Conservation (phyloP, 2,329 filamentous ascomycete genomes). For the Elsinoe ampelina region DNA sequence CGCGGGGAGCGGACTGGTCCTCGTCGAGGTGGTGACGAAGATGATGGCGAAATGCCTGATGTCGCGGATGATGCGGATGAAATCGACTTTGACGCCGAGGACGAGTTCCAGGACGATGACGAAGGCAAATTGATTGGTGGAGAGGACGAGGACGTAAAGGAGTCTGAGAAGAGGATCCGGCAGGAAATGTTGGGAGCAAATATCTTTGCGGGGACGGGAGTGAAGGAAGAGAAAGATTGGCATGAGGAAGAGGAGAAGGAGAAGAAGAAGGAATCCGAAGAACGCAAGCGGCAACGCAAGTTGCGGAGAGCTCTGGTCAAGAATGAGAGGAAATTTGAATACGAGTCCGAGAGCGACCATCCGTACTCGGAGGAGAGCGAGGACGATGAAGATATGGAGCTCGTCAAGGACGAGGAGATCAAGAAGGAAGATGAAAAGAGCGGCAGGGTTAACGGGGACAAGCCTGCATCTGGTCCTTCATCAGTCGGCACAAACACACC, state of each 20-base stretch:
- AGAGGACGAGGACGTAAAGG: slow-evolving; percentile 62
- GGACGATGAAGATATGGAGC: slow-evolving; percentile 56
- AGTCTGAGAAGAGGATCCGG: slow-evolving; percentile 57
- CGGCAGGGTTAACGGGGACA: slow-evolving; percentile 37
- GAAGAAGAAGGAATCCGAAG: slow-evolving; percentile 58
- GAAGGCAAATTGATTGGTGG: slow-evolving; percentile 71
- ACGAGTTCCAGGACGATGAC: slow-evolving; percentile 79
- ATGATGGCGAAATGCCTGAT: slow-evolving; percentile 33
- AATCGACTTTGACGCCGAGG: slow-evolving; percentile 57
- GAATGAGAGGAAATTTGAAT: slow-evolving; percentile 78
- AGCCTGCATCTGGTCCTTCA: slow-evolving; percentile 45
- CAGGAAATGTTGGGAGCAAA: slow-evolving; percentile 80
- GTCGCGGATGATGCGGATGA: slow-evolving; percentile 52
- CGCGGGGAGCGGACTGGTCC: slow-evolving; percentile 19
- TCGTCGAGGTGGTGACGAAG: slow-evolving; percentile 33
- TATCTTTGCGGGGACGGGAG: slow-evolving; percentile 55
- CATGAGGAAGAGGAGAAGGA: slow-evolving; percentile 61
- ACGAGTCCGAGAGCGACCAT: slow-evolving; percentile 47
- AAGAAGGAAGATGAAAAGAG: slow-evolving; percentile 47
- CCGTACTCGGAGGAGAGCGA: slow-evolving; percentile 35
- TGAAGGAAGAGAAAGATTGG: slow-evolving; percentile 38
- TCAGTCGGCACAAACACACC: slow-evolving; percentile 64
- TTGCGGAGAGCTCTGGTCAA: slow-evolving; percentile 74
- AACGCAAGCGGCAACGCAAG: slow-evolving; percentile 63
- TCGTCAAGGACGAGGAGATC: slow-evolving; percentile 47